Evolutionary conservation across 441 rosid species (phyloP).

Genomic region (Kokia cookei): DNA sequence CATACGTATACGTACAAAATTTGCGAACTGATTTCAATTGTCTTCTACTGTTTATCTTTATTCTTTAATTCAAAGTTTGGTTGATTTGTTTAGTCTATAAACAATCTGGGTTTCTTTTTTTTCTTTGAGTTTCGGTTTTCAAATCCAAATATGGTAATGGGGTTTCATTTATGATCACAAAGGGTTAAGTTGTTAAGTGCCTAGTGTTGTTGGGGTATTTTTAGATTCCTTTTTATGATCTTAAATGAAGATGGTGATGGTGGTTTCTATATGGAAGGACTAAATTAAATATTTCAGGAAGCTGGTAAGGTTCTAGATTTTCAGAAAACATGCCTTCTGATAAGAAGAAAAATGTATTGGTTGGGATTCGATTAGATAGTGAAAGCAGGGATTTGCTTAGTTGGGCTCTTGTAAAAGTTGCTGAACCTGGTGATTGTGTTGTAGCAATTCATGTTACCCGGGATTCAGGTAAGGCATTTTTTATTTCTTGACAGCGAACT

Average conservation of each 20-base stretch:
- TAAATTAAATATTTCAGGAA: constrained; percentile 16
- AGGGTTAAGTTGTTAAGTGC: neutral
- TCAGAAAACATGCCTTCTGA: constrained; percentile 20
- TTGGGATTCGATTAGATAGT: constrained; percentile 58
- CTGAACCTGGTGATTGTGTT: constrained; percentile 80
- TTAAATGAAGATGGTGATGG: neutral
- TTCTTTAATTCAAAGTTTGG: constrained; percentile 17
- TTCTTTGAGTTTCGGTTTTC: constrained; percentile 6
- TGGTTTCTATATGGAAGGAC: constrained; percentile 21
- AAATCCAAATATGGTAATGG: constrained; percentile 16
- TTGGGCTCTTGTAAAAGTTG: constrained; percentile 79
- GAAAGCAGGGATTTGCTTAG: constrained; percentile 60
- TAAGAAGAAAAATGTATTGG: constrained; percentile 52
- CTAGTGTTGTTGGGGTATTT: constrained; percentile 1
- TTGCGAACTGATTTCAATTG: constrained; percentile 44
- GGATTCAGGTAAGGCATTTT: constrained; percentile 37
- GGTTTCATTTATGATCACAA: constrained; percentile 10
- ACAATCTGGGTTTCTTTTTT: constrained; percentile 10
- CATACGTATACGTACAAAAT: constrained; percentile 20
- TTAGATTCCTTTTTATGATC: neutral
- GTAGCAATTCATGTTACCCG: constrained; percentile 69
- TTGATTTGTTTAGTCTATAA: neutral
- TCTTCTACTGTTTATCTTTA: constrained; percentile 33
- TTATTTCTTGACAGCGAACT: neutral
- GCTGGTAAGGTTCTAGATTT: neutral